Evolutionary conservation across 2,329 filamentous ascomycete genomes (phyloP).

Genomic region (Juglanconis sp.): DNA sequence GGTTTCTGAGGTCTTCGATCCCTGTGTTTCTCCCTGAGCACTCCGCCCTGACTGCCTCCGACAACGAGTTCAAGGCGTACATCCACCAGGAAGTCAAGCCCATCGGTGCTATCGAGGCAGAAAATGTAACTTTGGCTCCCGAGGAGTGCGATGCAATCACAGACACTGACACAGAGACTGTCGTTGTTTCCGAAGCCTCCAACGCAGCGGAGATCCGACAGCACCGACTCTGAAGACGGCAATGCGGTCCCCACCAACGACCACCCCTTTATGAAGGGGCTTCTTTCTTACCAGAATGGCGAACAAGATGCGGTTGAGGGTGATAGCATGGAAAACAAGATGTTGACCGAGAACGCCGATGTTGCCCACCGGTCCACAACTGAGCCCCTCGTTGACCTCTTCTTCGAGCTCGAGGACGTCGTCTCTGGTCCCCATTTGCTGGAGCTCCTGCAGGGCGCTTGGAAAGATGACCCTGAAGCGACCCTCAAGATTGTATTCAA

Average conservation of each 20-base stretch:
- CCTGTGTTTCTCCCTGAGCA: slow-evolving; percentile 37
- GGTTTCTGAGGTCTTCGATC: slow-evolving; percentile 37
- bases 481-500: slow-evolving; percentile 61
- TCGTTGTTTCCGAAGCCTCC: slow-evolving; percentile 8
- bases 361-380: slow-evolving; percentile 45
- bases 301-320: not conserved
- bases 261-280: slow-evolving; percentile 34
- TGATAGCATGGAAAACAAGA: slow-evolving; percentile 36
- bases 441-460: slow-evolving; percentile 44
- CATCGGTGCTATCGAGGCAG: not conserved
- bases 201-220: slow-evolving; percentile 17
- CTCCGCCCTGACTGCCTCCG: slow-evolving; percentile 31
- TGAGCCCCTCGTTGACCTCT: slow-evolving; percentile 49
- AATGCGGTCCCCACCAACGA: not conserved
- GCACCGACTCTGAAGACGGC: not conserved
- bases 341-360: slow-evolving; percentile 51
- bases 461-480: slow-evolving; percentile 43
- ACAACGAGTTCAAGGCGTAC: slow-evolving; percentile 32
- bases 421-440: slow-evolving; percentile 34
- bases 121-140: slow-evolving; percentile 6
- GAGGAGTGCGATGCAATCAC: not conserved
- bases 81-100: slow-evolving; percentile 25
- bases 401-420: slow-evolving; percentile 46
- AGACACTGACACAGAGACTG: slow-evolving; percentile 8
- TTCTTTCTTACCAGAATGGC: slow-evolving; percentile 23